Base-by-base conservation (phyloP, 2,329 filamentous ascomycete species). In the Colletotrichum sp. region DNA sequence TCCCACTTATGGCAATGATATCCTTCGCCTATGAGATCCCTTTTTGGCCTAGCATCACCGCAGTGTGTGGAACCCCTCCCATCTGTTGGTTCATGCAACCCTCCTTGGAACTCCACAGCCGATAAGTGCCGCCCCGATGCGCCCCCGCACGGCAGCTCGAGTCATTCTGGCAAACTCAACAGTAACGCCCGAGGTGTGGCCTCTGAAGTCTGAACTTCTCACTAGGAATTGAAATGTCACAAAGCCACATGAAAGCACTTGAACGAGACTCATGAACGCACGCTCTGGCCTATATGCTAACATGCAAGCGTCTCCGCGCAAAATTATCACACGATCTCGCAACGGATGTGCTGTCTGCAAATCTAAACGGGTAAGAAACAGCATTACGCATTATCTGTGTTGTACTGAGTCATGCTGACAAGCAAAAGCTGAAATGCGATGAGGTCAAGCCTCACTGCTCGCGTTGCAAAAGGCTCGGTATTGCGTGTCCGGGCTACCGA, bases 271-370 rank as follows among this genome's bases (percentile, higher is more conserved):
- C n/a, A 21, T 1, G 12, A 28, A 28, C 4, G 6, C 32, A 39
- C 5, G 5, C 3, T 44, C 1, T 6, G 55, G 18, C 10, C 15
- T 60, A 15, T 24, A 18, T 1, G 44, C 66, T 44, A 49, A 49
- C n/a, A 63, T 32, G 63, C 34, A 49, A 15, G 44, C 44, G 44
- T 44, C 70, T 15, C 10, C 28, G 21, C 71, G 66, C 21, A 73
- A 63, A 52, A 63, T 68, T 7, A 70, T 70, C 39, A 69, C 71
- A 6, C 36, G 57, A 60, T 73, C 65, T 18, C 71, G 71, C 13
- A 70, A 73, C 39, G 71, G 65, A 36, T 73, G 71, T 55, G 65
- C 71, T 26, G 71, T 73, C 8, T 73, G 71, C 66, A 73, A 70
- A n/a, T 73, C 39, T 13, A 73, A 73, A 57, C 30, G 66, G 30